Evolutionary conservation across 768 basidiomycete genomes (phyloP), one percentile per base, ranked within the genome.

Genomic region (Botryobasidium botryosum): DNA sequence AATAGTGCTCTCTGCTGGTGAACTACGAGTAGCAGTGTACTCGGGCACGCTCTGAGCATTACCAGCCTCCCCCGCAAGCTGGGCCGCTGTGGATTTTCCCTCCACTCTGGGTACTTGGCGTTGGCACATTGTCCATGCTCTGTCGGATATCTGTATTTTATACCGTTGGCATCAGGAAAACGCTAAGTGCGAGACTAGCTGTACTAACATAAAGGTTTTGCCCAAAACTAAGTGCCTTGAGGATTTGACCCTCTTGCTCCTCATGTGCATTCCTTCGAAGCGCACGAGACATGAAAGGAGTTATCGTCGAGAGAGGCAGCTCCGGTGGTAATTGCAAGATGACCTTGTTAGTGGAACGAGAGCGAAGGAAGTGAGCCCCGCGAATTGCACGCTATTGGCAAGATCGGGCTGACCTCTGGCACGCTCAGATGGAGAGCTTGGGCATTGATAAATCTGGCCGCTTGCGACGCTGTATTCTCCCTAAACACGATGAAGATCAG

Each of bases 381-480:
- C 3, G 29, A n/a, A n/a, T 35, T 17, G 38, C 4, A 31, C 25
- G 31, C 8, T 33, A 21, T 23, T 46, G 39, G n/a, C 17, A n/a
- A 15, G 2, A 41, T 8, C 28, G n/a, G 18, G 64, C 77, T 55
- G 56, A 90, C 86, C 56, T 88, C 81, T 13, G 76, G 52, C 4
- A 75, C 71, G 54, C 90, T 85, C 31, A 92, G 64, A 55, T 77
- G 78, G 49, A 75, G 68, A 6, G 77, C 79, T 57, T 90, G 87
- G 1, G 87, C 75, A 57, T 79, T 79, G 26, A 94, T 62, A 32
- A 92, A 61, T 26, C 68, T 68, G 5, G 79, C 70, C 0, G 83
- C 74, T 33, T 75, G 72, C 17, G 71, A 69, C 2, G 71, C 59
- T 25, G 68, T 69, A 1, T 62, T 57, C 46, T 70, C 68, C 38